Evolutionary conservation across 208 protist species (phyloP).

Genomic region (Trypanosoma brucei): DNA sequence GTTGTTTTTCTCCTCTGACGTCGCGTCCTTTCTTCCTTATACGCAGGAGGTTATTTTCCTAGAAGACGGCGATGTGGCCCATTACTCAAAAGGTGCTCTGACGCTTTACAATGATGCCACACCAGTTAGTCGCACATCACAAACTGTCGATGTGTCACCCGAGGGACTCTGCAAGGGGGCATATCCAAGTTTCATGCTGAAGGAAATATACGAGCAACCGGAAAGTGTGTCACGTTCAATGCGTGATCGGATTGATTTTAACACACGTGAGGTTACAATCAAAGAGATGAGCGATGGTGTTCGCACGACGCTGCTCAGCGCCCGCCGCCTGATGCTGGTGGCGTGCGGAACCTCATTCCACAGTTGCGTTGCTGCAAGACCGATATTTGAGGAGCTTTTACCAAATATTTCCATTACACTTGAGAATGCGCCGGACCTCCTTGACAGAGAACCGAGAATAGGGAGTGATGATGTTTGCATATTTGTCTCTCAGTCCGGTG

Average conservation of each 20-base stretch:
- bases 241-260: slow-evolving; percentile 88
- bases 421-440: slow-evolving; percentile 92
- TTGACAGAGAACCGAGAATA: slow-evolving; percentile 79
- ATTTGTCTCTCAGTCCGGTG: slow-evolving; percentile 93
- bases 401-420: slow-evolving; percentile 73
- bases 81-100: slow-evolving; percentile 51
- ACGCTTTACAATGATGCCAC: slow-evolving; percentile 42
- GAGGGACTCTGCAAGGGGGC: slow-evolving; percentile 87
- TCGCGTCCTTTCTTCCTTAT: slow-evolving; percentile 90
- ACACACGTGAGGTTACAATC: slow-evolving; percentile 56
- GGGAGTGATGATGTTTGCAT: slow-evolving; percentile 83
- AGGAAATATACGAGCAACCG: slow-evolving; percentile 97
- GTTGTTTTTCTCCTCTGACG: slow-evolving; percentile 94
- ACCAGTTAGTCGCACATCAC: slow-evolving; percentile 38
- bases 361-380: slow-evolving; percentile 82
- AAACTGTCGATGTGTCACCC: slow-evolving; percentile 76
- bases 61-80: slow-evolving; percentile 92
- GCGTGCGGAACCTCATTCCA: slow-evolving; percentile 94
- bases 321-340: slow-evolving; percentile 88
- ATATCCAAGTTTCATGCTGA: slow-evolving; percentile 96
- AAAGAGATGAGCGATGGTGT: slow-evolving; percentile 76
- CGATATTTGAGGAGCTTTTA: slow-evolving; percentile 90
- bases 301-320: slow-evolving; percentile 33
- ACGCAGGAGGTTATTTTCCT: slow-evolving; percentile 93
- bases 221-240: slow-evolving; percentile 90